Conservation (phyloP, 306 rosid genomes). For the Trichosanthes truncata region DNA sequence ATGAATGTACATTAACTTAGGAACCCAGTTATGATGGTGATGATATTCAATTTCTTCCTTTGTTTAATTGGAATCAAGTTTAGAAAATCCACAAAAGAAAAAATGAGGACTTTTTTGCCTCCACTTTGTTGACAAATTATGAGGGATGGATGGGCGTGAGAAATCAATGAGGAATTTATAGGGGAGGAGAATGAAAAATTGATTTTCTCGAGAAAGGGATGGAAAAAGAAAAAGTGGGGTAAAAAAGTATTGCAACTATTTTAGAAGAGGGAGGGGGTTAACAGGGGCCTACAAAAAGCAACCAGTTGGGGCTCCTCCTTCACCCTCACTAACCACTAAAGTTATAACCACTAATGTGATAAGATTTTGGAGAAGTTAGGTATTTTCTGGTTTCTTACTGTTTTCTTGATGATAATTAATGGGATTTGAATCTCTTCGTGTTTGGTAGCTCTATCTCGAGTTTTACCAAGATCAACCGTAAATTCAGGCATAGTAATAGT, state of each 20-base stretch:
- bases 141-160: neutral
- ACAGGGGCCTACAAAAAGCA: conserved; percentile 38
- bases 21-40: neutral
- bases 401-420: conserved; percentile 12
- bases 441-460: neutral
- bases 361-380: conserved; percentile 53
- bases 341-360: conserved; percentile 69
- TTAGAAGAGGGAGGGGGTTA: conserved; percentile 21
- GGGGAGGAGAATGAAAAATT: neutral
- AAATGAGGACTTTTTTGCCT: neutral
- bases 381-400: conserved; percentile 48
- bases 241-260: neutral
- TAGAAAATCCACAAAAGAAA: neutral
- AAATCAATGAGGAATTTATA: neutral
- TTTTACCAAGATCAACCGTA: neutral
- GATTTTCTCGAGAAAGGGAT: neutral
- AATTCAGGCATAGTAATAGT: no score
- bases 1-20: conserved; percentile 32
- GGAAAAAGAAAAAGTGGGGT: neutral
- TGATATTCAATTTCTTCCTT: neutral
- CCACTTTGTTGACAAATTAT: conserved; percentile 3
- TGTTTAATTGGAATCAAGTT: neutral
- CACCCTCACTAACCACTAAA: conserved; percentile 46
- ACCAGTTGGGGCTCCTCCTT: conserved; percentile 30
- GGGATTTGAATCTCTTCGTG: neutral